Base-by-base conservation (phyloP, 108 stramenopile genomes). In the Hondaea fermentalgiana region DNA sequence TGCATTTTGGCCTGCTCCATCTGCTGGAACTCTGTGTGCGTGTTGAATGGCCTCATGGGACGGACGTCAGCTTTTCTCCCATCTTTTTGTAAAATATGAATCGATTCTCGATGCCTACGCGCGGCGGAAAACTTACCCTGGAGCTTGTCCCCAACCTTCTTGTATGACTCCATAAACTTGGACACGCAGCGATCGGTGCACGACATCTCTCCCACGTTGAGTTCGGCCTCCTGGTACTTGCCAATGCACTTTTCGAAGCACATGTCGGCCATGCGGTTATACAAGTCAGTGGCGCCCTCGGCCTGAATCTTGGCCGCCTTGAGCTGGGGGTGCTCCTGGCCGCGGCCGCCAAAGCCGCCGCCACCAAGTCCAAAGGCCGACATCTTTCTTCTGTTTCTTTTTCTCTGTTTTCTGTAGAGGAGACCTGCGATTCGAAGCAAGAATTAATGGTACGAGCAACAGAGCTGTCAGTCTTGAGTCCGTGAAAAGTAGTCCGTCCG, bases 241-340 rank as follows among this genome's bases (percentile, higher is more conserved):
- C 95, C 94, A 3, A 96, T 95, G 91, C 98, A 98, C 91, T 98
- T 98, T 64, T 95, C 89, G 89, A 97, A 97, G 90, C 98, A 98
- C 5, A 94, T 90, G n/a, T 88, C 59, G 5, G 96, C 88, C 94
- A 98, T 97, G 89, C 97, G 97, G 93, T 97, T 96, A 90, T 98
- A 98, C 8, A 98, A 91, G 91, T 97, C 95, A 59, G 97, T 97
- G 91, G 97, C 97, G 96, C 97, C 97, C 95, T 98, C 98, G 94
- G 97, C 96, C 93, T 98, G 97, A 45, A 96, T 96, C 89, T 95
- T 96, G 72, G 97, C 97, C 4, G 76, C 76, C 76, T 83, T 83
- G 1, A 83, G 49, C 76, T 83, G 76, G 43, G 76, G 76, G 55
- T 91, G 57, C 29, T 91, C 90, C 53, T 88, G 35, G 14, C 87